phyloP scores from a whole-genome alignment of 2,329 filamentous ascomycete genomes.

The Neopestalotiopsis rosae region DNA sequence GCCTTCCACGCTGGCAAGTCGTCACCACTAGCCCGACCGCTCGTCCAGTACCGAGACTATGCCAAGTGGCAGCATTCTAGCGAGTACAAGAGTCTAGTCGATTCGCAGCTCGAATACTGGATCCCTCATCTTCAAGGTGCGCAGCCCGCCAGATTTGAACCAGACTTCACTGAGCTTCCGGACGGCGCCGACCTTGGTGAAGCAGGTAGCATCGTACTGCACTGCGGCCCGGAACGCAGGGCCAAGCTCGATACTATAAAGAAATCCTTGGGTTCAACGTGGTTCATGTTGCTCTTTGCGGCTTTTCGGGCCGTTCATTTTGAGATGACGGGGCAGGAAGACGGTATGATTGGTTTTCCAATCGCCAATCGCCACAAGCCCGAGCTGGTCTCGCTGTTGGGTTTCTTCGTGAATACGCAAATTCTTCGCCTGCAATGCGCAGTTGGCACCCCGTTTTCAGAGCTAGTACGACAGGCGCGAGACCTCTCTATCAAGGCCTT shows the following conservation, averaged over 20 bases:
- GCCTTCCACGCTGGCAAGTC: not conserved
- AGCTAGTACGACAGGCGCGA: not conserved
- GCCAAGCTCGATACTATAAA: not conserved
- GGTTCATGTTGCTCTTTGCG: conserved; percentile 1
- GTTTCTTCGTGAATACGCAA: not conserved
- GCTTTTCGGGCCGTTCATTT: not conserved
- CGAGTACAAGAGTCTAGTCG: not conserved
- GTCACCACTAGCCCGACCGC: not conserved
- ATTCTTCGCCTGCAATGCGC: not conserved
- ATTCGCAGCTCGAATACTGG: conserved; percentile 7
- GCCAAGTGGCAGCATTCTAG: not conserved
- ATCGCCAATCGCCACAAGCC: not conserved
- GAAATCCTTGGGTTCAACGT: not conserved
- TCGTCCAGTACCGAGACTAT: not conserved
- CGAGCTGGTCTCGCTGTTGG: not conserved
- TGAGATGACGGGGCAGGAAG: not conserved
- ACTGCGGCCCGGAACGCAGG: not conserved
- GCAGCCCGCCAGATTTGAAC: not conserved
- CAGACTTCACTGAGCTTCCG: not conserved
- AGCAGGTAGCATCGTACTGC: not conserved
- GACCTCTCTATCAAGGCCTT: not conserved
- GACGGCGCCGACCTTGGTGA: not conserved
- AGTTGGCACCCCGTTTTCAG: not conserved
- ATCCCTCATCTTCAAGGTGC: not conserved
- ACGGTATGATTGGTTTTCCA: not conserved